phyloP scores from a whole-genome alignment of 345 rosid species.

The Pugionium dolabratum region DNA sequence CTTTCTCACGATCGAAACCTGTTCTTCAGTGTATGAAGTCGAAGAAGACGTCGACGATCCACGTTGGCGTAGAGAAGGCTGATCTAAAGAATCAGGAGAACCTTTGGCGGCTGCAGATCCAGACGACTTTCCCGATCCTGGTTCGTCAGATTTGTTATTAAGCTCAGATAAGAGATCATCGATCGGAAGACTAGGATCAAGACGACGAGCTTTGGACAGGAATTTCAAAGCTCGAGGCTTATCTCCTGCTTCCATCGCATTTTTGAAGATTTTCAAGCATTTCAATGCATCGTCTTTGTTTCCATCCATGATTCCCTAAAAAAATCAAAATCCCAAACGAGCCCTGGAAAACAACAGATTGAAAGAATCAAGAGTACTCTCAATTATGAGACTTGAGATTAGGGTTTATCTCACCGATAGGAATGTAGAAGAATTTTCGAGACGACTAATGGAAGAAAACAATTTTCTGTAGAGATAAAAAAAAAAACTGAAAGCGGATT shows the following conservation, averaged over 20 bases:
- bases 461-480: slow-evolving; percentile 9
- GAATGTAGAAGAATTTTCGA: slow-evolving; percentile 9
- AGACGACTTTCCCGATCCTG: slow-evolving; percentile 17
- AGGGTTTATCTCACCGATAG: slow-evolving; percentile 38
- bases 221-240: slow-evolving; percentile 77
- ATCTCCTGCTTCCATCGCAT: slow-evolving; percentile 73
- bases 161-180: slow-evolving; percentile 61
- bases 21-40: slow-evolving; percentile 64
- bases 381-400: slow-evolving; percentile 21
- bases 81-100: slow-evolving; percentile 41
- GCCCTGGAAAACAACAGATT: slow-evolving; percentile 29
- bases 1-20: slow-evolving; percentile 65
- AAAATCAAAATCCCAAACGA: background rate
- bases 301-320: slow-evolving; percentile 62
- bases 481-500: background rate
- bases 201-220: slow-evolving; percentile 85
- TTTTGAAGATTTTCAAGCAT: slow-evolving; percentile 77
- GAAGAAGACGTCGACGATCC: slow-evolving; percentile 47
- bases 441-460: slow-evolving; percentile 10
- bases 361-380: slow-evolving; percentile 33
- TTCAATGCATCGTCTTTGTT: slow-evolving; percentile 94
- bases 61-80: slow-evolving; percentile 62
- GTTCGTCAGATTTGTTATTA: slow-evolving; percentile 38
- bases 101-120: slow-evolving; percentile 35
- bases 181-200: slow-evolving; percentile 69